Conservation (phyloP, 805 yeast species). For the Nakazawaea anatomiae region DNA sequence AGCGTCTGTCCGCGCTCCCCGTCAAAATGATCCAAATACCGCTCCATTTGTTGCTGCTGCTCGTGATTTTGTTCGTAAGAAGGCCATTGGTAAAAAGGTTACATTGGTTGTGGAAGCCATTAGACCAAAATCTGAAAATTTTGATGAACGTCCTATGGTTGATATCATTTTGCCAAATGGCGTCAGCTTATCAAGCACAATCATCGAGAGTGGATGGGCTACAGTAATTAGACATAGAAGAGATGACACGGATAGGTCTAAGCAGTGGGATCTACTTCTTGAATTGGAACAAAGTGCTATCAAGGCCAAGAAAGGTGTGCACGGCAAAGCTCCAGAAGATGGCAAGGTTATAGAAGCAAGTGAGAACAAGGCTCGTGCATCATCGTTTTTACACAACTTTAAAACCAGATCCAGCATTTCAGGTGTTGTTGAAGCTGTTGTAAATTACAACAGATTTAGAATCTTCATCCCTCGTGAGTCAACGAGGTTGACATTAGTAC, state of each 20-base stretch:
- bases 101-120: conserved; percentile 55
- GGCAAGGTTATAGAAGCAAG: conserved; percentile 75
- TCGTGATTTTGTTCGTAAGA: conserved; percentile 67
- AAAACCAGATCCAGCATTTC: conserved; percentile 58
- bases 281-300: conserved; percentile 63
- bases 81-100: conserved; percentile 68
- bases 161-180: conserved; percentile 47
- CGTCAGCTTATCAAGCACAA: conserved; percentile 51
- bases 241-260: conserved; percentile 64
- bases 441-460: conserved; percentile 63
- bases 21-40: conserved; percentile 49
- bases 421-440: conserved; percentile 68
- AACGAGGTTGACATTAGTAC: conserved; percentile 57
- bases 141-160: conserved; percentile 63
- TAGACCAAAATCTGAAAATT: conserved; percentile 53
- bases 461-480: conserved; percentile 69
- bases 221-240: conserved; percentile 74
- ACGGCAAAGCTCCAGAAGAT: conserved; percentile 49
- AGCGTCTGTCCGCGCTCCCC: conserved; percentile 72
- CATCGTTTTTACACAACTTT: conserved; percentile 65
- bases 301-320: conserved; percentile 55
- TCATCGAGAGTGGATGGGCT: conserved; percentile 67
- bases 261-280: conserved; percentile 70
- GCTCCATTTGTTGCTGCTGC: conserved; percentile 58
- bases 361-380: conserved; percentile 65